Evolutionary conservation across 1,284 basidiomycete genomes (phyloP).

Genomic region (Omphalotus olearius): DNA sequence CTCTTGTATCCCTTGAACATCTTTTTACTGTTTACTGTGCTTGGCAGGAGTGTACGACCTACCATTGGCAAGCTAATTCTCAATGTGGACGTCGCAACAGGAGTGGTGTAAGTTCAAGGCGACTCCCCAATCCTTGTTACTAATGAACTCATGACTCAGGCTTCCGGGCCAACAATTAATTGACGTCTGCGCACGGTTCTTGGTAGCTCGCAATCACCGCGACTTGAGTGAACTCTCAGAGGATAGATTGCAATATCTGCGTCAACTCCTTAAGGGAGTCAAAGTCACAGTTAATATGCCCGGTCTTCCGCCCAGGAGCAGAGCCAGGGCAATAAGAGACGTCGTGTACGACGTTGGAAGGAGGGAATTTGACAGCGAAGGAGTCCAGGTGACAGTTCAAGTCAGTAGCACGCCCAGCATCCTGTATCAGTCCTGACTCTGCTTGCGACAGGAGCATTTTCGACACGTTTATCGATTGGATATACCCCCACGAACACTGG

Average conservation of each 20-base stretch:
- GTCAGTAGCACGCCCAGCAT: conserved; percentile 14
- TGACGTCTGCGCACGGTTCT: neutral
- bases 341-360: conserved; percentile 27
- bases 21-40: neutral
- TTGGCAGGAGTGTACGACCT: conserved; percentile 33
- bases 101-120: conserved; percentile 28
- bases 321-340: conserved; percentile 28
- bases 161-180: neutral
- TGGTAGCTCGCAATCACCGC: neutral
- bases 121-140: neutral
- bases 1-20: neutral
- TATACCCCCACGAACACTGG: conserved; percentile 22
- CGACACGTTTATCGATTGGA: conserved; percentile 18
- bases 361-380: conserved; percentile 28
- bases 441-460: conserved; percentile 28
- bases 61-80: conserved; percentile 30
- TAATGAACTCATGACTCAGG: neutral
- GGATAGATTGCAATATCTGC: conserved; percentile 17
- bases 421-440: neutral
- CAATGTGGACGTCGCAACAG: conserved; percentile 37
- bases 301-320: conserved; percentile 15
- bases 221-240: neutral
- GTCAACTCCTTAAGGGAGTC: conserved; percentile 26
- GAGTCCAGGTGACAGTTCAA: conserved; percentile 24
- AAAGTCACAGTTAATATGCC: conserved; percentile 25